Evolutionary conservation across 306 rosid genomes (phyloP).

Genomic region (Cotoneaster glaucophyllus): DNA sequence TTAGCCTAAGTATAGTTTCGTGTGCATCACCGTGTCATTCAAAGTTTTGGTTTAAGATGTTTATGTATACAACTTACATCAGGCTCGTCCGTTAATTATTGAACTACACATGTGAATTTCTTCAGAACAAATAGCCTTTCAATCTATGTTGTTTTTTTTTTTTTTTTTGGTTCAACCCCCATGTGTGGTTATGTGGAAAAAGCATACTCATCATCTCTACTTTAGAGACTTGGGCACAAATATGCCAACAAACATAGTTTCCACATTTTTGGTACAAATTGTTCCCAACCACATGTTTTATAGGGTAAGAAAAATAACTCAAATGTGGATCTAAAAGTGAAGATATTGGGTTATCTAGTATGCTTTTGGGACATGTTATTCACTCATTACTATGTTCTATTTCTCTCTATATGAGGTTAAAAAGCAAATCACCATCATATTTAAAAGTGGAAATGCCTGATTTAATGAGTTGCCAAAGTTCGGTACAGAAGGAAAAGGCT

Average conservation of each 20-base stretch:
- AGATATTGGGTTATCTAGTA: neutral
- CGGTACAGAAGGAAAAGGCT: neutral
- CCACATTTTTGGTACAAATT: neutral
- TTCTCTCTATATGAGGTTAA: neutral
- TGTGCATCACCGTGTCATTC: neutral
- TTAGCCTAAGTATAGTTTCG: too few relatives aligned
- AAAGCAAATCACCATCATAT: neutral
- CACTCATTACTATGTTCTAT: neutral
- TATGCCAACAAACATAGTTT: neutral
- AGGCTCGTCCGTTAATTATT: neutral
- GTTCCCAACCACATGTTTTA: neutral
- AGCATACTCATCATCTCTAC: neutral
- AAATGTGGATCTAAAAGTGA: neutral
- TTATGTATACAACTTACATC: too few relatives aligned
- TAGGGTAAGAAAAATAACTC: neutral
- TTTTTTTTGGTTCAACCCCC: neutral
- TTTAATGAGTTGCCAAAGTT: neutral
- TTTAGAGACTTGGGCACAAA: neutral
- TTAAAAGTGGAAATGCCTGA: neutral
- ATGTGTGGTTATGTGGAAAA: neutral
- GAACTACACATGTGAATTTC: too few relatives aligned
- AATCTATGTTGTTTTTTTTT: neutral
- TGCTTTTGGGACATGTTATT: neutral
- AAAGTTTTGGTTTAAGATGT: neutral
- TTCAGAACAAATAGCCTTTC: neutral